A percentile compares a stretch with the other conserved stretches of the same genome.
phyloP scores from a whole-genome alignment of 2,329 filamentous ascomycete species.

The Diplodia seriata region DNA sequence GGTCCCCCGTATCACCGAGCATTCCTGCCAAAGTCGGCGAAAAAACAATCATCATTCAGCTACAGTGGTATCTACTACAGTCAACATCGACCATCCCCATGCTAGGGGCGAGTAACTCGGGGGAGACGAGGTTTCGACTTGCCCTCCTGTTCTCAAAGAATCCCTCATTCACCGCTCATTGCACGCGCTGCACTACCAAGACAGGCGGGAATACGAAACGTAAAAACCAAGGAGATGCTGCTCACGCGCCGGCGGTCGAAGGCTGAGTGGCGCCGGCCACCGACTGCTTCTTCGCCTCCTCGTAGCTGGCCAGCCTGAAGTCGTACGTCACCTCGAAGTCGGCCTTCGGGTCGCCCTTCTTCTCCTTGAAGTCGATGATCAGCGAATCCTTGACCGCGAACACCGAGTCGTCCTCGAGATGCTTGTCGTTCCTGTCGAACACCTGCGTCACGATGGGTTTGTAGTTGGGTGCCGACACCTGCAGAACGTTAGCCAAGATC shows the following conservation, averaged over 20 bases:
- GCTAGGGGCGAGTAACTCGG: neutral
- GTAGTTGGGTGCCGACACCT: conserved; percentile 65
- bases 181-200: neutral
- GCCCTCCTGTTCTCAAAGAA: neutral
- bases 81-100: neutral
- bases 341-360: conserved; percentile 59
- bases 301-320: conserved; percentile 51
- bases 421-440: conserved; percentile 71
- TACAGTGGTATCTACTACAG: conserved; percentile 1
- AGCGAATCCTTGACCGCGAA: conserved; percentile 67
- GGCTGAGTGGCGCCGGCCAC: conserved; percentile 41
- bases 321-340: conserved; percentile 62
- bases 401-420: conserved; percentile 65
- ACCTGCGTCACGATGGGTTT: conserved; percentile 78
- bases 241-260: neutral
- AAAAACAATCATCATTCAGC: neutral
- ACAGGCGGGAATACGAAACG: neutral
- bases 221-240: neutral
- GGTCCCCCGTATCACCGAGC: conserved; percentile 10
- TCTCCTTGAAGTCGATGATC: conserved; percentile 63
- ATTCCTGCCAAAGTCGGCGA: neutral
- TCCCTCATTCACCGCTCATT: neutral
- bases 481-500: conserved; percentile 20
- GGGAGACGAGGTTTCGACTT: neutral
- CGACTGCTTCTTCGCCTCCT: conserved; percentile 41